Evolutionary conservation across 805 yeast genomes (phyloP).

Genomic region (Suhomyces vadensis): DNA sequence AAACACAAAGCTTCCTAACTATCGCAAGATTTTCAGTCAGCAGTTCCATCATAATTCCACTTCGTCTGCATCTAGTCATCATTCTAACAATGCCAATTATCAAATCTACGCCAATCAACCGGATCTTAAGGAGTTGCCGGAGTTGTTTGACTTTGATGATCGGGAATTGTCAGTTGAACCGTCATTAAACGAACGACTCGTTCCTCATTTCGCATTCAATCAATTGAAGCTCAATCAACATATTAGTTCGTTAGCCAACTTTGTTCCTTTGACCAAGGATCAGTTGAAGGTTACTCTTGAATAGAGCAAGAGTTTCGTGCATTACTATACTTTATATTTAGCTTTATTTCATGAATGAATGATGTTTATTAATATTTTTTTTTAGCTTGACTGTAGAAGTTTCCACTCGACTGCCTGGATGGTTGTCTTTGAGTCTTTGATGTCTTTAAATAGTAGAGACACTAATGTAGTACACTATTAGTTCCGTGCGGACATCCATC

Average conservation of each 20-base stretch:
- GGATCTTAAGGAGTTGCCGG: slow-evolving; percentile 46
- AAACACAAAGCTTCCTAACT: slow-evolving; percentile 42
- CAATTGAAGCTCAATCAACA: slow-evolving; percentile 26
- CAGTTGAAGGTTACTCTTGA: slow-evolving; percentile 35
- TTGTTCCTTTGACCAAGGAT: slow-evolving; percentile 41
- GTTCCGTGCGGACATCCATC: slow-evolving; percentile 8
- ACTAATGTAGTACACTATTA: too few relatives aligned
- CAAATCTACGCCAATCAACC: slow-evolving; percentile 42
- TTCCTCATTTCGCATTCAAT: slow-evolving; percentile 42
- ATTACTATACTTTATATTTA: background rate
- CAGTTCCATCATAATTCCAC: slow-evolving; percentile 27
- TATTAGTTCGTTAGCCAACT: slow-evolving; percentile 28
- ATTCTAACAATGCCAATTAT: slow-evolving; percentile 44
- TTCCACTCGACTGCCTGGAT: too few relatives aligned
- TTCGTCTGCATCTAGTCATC: slow-evolving; percentile 14
- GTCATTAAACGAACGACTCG: slow-evolving; percentile 35
- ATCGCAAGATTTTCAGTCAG: slow-evolving; percentile 41
- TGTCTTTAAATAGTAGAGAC: too few relatives aligned
- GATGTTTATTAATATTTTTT: slow-evolving; percentile 4
- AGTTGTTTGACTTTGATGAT: slow-evolving; percentile 51
- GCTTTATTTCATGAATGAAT: slow-evolving; percentile 3
- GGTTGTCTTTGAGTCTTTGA: too few relatives aligned
- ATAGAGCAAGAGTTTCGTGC: slow-evolving; percentile 12
- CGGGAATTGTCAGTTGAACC: slow-evolving; percentile 53
- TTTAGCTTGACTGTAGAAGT: too few relatives aligned